Conservation (phyloP, 2,329 filamentous ascomycete species). For the Fusarium sambucinum region DNA sequence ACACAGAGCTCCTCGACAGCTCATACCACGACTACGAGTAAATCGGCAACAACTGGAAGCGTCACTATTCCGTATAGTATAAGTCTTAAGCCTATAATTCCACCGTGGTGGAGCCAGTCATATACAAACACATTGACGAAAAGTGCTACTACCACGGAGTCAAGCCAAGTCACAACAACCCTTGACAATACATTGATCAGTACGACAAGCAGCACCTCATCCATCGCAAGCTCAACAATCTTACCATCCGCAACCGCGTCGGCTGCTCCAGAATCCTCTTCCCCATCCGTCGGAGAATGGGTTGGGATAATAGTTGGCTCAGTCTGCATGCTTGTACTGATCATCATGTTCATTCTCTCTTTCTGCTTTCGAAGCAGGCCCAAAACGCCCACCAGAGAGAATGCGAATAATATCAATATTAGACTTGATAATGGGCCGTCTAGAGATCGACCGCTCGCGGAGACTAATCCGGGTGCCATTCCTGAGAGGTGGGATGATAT, state of each 20-base stretch:
- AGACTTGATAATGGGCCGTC: background rate
- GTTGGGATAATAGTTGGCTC: background rate
- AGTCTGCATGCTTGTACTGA: background rate
- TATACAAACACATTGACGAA: background rate
- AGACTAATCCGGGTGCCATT: background rate
- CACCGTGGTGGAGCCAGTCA: background rate
- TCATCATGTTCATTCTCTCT: background rate
- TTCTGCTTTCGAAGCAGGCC: background rate
- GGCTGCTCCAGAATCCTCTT: background rate
- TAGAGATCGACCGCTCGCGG: background rate
- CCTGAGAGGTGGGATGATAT: background rate
- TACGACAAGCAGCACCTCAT: background rate
- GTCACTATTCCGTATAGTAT: background rate
- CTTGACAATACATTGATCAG: background rate
- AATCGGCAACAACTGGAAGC: background rate
- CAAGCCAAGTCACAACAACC: background rate
- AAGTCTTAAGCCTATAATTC: background rate
- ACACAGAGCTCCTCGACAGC: background rate
- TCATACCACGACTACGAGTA: background rate
- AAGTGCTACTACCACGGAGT: background rate
- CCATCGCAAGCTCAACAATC: background rate
- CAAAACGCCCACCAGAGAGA: background rate
- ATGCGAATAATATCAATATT: conserved; percentile 3
- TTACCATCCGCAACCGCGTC: background rate
- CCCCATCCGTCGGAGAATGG: background rate